phyloP scores from a whole-genome alignment of 164 flowering plant genomes.

The Nymphaea colorata region DNA sequence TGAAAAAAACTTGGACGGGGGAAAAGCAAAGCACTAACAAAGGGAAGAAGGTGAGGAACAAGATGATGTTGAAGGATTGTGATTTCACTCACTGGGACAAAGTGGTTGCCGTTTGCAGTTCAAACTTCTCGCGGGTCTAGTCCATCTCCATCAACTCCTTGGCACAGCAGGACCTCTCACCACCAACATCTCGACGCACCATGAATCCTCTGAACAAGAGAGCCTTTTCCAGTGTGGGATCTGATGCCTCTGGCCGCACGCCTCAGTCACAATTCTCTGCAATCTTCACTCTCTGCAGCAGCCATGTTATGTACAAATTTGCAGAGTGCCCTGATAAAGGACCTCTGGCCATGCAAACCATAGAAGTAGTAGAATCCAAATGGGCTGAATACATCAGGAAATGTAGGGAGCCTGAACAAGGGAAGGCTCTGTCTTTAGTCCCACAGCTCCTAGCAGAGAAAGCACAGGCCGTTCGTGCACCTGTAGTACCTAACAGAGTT shows the following conservation, averaged over 20 bases:
- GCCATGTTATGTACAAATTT: slow-evolving; percentile 49
- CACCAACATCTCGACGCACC: slow-evolving; percentile 49
- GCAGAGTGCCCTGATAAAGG: slow-evolving; percentile 32
- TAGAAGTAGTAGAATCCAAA: slow-evolving; percentile 66
- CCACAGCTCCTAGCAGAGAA: slow-evolving; percentile 19
- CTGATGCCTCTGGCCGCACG: slow-evolving; percentile 24
- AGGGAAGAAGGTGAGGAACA: too few relatives aligned
- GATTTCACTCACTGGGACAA: too few relatives aligned
- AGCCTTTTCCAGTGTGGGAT: slow-evolving; percentile 56
- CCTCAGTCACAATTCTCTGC: slow-evolving; percentile 44
- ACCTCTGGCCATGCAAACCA: slow-evolving; percentile 42
- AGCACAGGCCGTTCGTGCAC: slow-evolving; percentile 23
- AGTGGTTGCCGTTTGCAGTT: too few relatives aligned
- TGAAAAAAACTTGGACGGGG: too few relatives aligned
- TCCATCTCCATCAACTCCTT: too few relatives aligned
- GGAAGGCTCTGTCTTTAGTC: slow-evolving; percentile 22
- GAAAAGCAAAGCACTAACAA: too few relatives aligned
- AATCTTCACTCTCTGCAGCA: slow-evolving; percentile 12
- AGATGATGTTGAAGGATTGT: too few relatives aligned
- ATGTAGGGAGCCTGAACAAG: slow-evolving; percentile 31
- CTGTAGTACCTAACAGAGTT: too few relatives aligned
- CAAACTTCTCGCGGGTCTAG: too few relatives aligned
- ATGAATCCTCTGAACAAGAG: slow-evolving; percentile 49
- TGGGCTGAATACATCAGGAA: slow-evolving; percentile 34
- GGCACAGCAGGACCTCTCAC: too few relatives aligned